Conservation (phyloP, 2,329 filamentous ascomycete species). For the Pyrenophora graminea region DNA sequence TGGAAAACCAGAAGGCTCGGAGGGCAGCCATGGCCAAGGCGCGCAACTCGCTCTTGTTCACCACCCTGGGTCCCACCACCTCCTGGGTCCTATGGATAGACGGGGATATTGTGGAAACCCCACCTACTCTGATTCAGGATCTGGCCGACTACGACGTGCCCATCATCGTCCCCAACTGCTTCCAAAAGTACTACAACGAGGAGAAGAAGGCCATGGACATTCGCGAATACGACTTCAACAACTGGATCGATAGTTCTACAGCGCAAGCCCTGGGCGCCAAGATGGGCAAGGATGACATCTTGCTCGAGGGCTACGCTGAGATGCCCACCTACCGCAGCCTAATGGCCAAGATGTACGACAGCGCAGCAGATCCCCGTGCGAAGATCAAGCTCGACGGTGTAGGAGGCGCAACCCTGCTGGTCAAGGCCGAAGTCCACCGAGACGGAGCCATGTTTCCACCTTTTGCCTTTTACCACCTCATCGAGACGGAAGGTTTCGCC, state of each 20-base stretch:
- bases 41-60: conserved; percentile 92
- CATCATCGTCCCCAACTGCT: conserved; percentile 95
- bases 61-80: conserved; percentile 84
- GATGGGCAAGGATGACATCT: conserved; percentile 89
- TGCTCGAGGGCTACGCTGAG: conserved; percentile 90
- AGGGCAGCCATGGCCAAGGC: conserved; percentile 91
- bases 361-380: conserved; percentile 56
- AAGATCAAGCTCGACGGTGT: conserved; percentile 87
- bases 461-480: conserved; percentile 93
- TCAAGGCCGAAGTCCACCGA: conserved; percentile 94
- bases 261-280: conserved; percentile 74
- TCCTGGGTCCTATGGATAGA: conserved; percentile 98
- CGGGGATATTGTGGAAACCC: conserved; percentile 87
- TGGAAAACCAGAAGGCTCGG: conserved; percentile 83
- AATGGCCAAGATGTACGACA: conserved; percentile 80
- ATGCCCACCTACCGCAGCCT: conserved; percentile 89
- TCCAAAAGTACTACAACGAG: conserved; percentile 73
- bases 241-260: conserved; percentile 87
- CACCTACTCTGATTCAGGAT: conserved; percentile 83
- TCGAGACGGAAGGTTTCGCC: conserved; percentile 97
- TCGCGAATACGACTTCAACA: conserved; percentile 95
- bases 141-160: conserved; percentile 84
- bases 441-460: conserved; percentile 99
- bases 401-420: conserved; percentile 86
- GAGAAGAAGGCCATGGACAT: conserved; percentile 74